A percentile compares a stretch with the other conserved stretches of the same genome.
Evolutionary conservation across 169 alveolate species (phyloP).

Genomic region (Babesia ovis): DNA sequence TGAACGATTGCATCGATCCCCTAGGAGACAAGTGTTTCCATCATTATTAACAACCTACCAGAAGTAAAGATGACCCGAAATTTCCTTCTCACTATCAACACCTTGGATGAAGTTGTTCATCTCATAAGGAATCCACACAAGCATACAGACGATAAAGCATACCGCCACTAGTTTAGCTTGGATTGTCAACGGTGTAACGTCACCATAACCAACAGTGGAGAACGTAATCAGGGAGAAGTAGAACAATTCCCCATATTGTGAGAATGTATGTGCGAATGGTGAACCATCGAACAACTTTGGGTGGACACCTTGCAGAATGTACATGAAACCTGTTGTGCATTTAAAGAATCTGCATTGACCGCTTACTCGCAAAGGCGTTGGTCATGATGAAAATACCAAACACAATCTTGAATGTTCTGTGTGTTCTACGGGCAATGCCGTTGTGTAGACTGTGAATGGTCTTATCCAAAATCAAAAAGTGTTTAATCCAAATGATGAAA

Average conservation of each 20-base stretch:
- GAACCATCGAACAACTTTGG: background rate
- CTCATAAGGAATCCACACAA: slow-evolving; percentile 77
- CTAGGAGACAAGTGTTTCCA: slow-evolving; percentile 9
- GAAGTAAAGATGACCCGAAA: slow-evolving; percentile 64
- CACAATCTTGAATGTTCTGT: slow-evolving; percentile 38
- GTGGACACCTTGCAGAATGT: slow-evolving; percentile 59
- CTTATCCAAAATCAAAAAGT: slow-evolving; percentile 38
- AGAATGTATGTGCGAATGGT: slow-evolving; percentile 21
- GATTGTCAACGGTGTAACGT: slow-evolving; percentile 70
- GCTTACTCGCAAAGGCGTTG: slow-evolving; percentile 60
- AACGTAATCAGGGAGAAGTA: slow-evolving; percentile 76
- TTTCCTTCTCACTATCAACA: slow-evolving; percentile 59
- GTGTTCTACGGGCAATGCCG: slow-evolving; percentile 40
- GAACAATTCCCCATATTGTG: slow-evolving; percentile 56
- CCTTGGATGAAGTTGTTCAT: slow-evolving; percentile 71
- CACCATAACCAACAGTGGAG: slow-evolving; percentile 82
- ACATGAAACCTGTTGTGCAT: slow-evolving; percentile 46
- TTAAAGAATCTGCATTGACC: background rate
- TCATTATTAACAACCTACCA: slow-evolving; percentile 23
- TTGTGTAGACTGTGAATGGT: slow-evolving; percentile 13
- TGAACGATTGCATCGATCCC: slow-evolving; percentile 63
- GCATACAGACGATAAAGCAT: slow-evolving; percentile 70
- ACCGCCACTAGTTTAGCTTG: slow-evolving; percentile 70
- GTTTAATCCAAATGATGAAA: slow-evolving; percentile 52
- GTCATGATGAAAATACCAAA: slow-evolving; percentile 62